Conservation (phyloP, 352 stramenopile genomes). For the Phytophthora pini region DNA sequence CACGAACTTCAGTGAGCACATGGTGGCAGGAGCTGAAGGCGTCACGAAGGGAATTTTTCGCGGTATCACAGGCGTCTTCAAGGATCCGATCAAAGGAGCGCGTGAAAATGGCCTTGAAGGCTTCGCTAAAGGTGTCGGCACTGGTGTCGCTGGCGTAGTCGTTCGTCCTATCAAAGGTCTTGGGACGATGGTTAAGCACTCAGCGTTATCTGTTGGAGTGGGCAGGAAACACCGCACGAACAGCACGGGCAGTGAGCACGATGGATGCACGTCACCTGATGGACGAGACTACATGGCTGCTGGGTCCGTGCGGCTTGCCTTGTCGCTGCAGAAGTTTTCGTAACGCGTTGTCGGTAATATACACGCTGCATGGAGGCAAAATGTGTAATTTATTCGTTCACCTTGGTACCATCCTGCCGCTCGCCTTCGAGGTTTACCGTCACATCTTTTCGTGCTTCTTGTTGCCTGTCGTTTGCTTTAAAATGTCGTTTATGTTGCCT, state of each 20-base stretch:
- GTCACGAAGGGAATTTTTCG: constrained; percentile 72
- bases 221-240: constrained; percentile 47
- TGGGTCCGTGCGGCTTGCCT: constrained; percentile 62
- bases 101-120: constrained; percentile 74
- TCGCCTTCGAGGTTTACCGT: constrained; percentile 15
- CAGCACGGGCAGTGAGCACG: constrained; percentile 37
- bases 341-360: constrained; percentile 16
- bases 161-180: constrained; percentile 78
- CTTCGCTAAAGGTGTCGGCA: constrained; percentile 78
- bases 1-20: constrained; percentile 82
- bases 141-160: constrained; percentile 71
- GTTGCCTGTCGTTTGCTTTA: background rate
- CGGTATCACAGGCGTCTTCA: constrained; percentile 80
- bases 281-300: constrained; percentile 53
- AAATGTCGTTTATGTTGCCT: constrained; percentile 28
- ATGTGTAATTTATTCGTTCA: constrained; percentile 68
- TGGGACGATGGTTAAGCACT: constrained; percentile 82
- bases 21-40: constrained; percentile 76
- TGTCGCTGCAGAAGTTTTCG: constrained; percentile 69
- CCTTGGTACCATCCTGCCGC: constrained; percentile 16
- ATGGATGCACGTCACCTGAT: constrained; percentile 29
- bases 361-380: constrained; percentile 34
- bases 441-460: constrained; percentile 12
- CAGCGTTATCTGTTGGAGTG: constrained; percentile 66
- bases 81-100: constrained; percentile 79